A percentile compares a stretch with the other conserved stretches of the same genome.
Evolutionary conservation across 1,139 yeast species (phyloP).

Genomic region (Taphrina betulina): DNA sequence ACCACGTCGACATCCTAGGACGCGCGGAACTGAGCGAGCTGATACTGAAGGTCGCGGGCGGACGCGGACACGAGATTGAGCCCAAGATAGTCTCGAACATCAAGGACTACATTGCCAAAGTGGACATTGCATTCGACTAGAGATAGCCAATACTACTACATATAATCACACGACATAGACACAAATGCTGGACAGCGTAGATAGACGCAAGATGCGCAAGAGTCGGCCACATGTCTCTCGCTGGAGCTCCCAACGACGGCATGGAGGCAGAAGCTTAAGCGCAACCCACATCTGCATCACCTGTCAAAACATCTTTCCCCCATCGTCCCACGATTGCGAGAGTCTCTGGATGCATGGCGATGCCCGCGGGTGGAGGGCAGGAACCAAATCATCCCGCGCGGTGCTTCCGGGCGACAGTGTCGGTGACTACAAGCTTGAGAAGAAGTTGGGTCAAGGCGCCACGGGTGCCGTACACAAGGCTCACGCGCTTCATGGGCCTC

Average conservation of each 20-base stretch:
- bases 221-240: no score
- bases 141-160: no score
- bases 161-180: no score
- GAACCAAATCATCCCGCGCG: not conserved
- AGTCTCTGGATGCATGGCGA: not conserved
- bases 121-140: slow-evolving; percentile 22
- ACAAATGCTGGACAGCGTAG: no score
- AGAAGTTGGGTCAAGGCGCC: slow-evolving; percentile 34
- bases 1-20: slow-evolving; percentile 94
- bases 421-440: slow-evolving; percentile 27
- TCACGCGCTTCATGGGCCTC: slow-evolving; percentile 23
- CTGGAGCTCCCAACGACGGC: no score
- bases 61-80: slow-evolving; percentile 65
- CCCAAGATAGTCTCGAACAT: slow-evolving; percentile 62
- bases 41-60: slow-evolving; percentile 76
- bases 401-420: slow-evolving; percentile 17
- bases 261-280: no score
- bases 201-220: no score
- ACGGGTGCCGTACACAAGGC: slow-evolving; percentile 34
- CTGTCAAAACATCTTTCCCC: slow-evolving; percentile 18
- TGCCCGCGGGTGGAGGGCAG: not conserved
- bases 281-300: no score
- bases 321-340: slow-evolving; percentile 7
- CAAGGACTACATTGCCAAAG: slow-evolving; percentile 43
- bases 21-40: slow-evolving; percentile 83